Percentiles rank a stretch among this genome's conserved stretches.
Conservation (phyloP, 495 filamentous ascomycete genomes). For the Trichoderma parareesei region DNA sequence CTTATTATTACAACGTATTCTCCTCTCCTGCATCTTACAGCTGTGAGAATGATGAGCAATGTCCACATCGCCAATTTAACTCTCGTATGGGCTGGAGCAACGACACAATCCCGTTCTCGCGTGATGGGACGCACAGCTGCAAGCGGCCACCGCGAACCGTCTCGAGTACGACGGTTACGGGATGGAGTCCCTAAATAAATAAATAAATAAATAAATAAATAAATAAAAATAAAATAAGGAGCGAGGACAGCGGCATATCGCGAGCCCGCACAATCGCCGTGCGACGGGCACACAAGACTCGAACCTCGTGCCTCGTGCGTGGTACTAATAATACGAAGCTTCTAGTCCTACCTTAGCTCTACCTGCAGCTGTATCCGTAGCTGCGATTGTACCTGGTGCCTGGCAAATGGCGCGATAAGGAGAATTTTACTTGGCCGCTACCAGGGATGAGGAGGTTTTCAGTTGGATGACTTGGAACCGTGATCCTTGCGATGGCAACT, state of each 20-base stretch:
- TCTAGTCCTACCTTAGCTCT: too few species aligned
- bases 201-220: not conserved
- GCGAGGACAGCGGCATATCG: not conserved
- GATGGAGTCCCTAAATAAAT: not conserved
- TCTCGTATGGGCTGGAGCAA: too few species aligned
- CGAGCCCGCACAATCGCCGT: not conserved
- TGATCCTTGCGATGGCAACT: not conserved
- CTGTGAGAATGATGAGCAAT: too few species aligned
- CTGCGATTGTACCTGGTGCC: not conserved
- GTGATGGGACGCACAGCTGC: not conserved
- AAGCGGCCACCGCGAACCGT: not conserved
- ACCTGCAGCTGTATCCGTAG: too few species aligned
- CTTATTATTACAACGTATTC: not conserved
- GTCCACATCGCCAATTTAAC: too few species aligned
- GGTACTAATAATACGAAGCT: too few species aligned
- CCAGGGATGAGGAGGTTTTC: not conserved
- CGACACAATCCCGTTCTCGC: not conserved
- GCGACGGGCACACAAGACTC: not conserved
- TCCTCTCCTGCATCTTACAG: too few species aligned
- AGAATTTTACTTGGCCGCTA: not conserved
- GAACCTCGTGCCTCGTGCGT: too few species aligned
- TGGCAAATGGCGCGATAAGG: slow-evolving; percentile 5
- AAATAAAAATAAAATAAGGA: not conserved
- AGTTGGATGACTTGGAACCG: not conserved
- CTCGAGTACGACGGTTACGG: slow-evolving; percentile 5